phyloP scores from a whole-genome alignment of 2,329 filamentous ascomycete genomes.

The Alternaria atra region DNA sequence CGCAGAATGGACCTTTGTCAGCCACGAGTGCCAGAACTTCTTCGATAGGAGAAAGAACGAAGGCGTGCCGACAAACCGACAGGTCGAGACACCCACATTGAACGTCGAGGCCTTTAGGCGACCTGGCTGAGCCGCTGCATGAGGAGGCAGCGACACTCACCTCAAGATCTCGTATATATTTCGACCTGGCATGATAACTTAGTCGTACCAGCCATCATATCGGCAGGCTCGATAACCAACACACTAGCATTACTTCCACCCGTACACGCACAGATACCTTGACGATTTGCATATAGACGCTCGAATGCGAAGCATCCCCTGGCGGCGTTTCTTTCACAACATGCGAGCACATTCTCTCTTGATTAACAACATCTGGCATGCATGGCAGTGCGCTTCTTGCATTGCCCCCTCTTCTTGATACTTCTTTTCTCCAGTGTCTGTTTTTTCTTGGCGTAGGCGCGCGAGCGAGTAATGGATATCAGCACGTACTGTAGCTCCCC shows the following conservation, averaged over 20 bases:
- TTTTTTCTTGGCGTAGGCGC: neutral
- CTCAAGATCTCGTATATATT: slow-evolving; percentile 9
- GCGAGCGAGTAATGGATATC: slow-evolving; percentile 1
- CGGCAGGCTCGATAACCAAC: slow-evolving; percentile 34
- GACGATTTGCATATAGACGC: slow-evolving; percentile 31
- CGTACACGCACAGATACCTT: slow-evolving; percentile 10
- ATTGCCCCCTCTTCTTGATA: slow-evolving; percentile 19
- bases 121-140: slow-evolving; percentile 38
- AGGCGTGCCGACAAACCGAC: slow-evolving; percentile 70
- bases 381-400: slow-evolving; percentile 40
- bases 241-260: slow-evolving; percentile 5
- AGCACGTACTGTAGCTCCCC: neutral
- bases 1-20: slow-evolving; percentile 79
- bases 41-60: slow-evolving; percentile 78
- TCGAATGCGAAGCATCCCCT: slow-evolving; percentile 7
- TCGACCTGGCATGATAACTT: slow-evolving; percentile 4
- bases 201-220: slow-evolving; percentile 8
- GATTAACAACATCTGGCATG: slow-evolving; percentile 27
- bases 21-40: slow-evolving; percentile 83
- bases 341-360: slow-evolving; percentile 14
- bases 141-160: neutral
- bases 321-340: slow-evolving; percentile 18
- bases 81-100: slow-evolving; percentile 74
- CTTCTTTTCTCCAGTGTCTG: neutral
- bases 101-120: slow-evolving; percentile 70